Evolutionary conservation across 441 rosid genomes (phyloP).

Genomic region (Arabidopsis lyrata): DNA sequence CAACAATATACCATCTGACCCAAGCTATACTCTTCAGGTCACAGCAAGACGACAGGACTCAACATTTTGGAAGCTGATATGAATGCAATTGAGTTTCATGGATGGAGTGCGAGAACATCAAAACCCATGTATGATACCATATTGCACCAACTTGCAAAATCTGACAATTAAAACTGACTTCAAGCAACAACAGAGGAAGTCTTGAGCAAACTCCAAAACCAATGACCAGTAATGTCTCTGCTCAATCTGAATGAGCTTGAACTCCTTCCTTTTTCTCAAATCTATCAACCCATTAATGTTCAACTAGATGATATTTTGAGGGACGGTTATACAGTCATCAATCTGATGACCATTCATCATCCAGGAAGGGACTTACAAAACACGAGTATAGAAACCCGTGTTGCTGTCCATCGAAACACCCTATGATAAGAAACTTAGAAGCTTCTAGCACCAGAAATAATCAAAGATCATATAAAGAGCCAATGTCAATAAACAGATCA

Average conservation of each 20-base stretch:
- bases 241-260: background rate
- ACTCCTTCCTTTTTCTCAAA: constrained; percentile 8
- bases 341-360: constrained; percentile 11
- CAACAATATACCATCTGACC: constrained; percentile 5
- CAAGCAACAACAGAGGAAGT: constrained; percentile 7
- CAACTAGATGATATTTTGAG: background rate
- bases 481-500: constrained; percentile 14
- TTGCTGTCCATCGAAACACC: constrained; percentile 13
- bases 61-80: constrained; percentile 16
- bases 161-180: constrained; percentile 17
- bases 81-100: background rate
- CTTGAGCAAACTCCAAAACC: constrained; percentile 10
- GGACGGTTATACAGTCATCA: constrained; percentile 3
- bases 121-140: background rate
- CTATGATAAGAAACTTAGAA: background rate
- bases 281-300: constrained; percentile 1
- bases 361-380: background rate
- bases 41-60: constrained; percentile 14
- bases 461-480: background rate
- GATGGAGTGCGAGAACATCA: background rate
- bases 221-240: background rate
- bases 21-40: constrained; percentile 17
- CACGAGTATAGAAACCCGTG: background rate
- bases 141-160: constrained; percentile 4
- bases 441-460: constrained; percentile 24